Evolutionary conservation across 1,284 basidiomycete species (phyloP), one percentile per base, ranked within the genome.

Genomic region (Tilletia indica): DNA sequence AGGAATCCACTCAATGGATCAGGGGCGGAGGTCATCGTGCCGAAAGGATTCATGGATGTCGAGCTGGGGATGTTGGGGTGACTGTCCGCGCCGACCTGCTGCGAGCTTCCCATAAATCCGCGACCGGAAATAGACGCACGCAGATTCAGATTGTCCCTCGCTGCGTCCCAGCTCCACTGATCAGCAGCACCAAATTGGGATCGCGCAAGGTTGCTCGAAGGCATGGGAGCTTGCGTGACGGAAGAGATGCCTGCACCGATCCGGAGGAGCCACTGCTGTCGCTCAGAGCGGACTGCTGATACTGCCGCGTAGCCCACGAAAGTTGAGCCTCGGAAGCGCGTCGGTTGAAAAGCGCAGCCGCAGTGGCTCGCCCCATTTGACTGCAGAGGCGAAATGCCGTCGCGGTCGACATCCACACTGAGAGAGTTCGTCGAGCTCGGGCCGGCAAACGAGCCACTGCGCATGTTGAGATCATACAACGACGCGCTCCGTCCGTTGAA

Each of bases 401-500:
- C 21, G 2, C 56, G 16, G 34, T 14, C 34, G 36, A 39, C 61
- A 12, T 38, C 61, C 3, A 9, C 36, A 11, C 14, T 38, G 61
- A 64, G 39, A 12, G 61, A 39, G 34, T 34, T 38, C 16, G 34
- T 39, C 8, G 51, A 12, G n/a, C 61, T 42, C 31, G 34, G 34
- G 9, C 61, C 61, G 3, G 61, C 61, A 21, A 64, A 64, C 31
- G 61, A 64, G 14, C 61, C 61, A 6, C 61, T 64, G 14, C 61
- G 61, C 12, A 19, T 19, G n/a, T 34, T 42, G 61, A 39, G 31
- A 19, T 64, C 61, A 6, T 39, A 64, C 12, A 64, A 36, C 1
- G 61, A 64, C 36, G 61, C 61, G 34, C 61, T 64, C 36, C 61
- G 31, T 38, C 61, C 61, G n/a, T 38, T 42, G 36, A 64, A 34